Percentiles rank a stretch among this genome's conserved stretches.
Conservation (phyloP, 257 asterid species). For the Haberlea rhodopensis region DNA sequence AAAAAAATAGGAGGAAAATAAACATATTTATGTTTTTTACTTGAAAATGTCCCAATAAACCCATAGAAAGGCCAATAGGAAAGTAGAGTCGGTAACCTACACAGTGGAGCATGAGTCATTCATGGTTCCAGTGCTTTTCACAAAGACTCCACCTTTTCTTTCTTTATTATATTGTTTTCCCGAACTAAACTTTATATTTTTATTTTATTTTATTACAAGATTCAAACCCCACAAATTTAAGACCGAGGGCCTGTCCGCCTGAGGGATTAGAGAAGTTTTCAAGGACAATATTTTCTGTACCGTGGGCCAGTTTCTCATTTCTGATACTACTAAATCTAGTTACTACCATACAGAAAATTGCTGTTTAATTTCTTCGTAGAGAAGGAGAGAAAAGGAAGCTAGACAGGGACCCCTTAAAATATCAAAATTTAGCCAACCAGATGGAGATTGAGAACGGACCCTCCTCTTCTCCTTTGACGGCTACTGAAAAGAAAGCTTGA, state of each 20-base stretch:
- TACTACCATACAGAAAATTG: too few species aligned
- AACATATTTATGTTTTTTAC: too few species aligned
- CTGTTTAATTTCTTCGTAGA: not conserved
- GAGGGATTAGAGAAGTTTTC: too few species aligned
- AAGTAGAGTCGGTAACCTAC: not conserved
- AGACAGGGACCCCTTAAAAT: not conserved
- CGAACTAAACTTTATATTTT: too few species aligned
- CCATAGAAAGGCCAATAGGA: not conserved
- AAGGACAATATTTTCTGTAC: not conserved
- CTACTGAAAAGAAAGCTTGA: not conserved
- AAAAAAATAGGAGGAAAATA: too few species aligned
- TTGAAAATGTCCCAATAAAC: too few species aligned
- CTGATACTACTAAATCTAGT: not conserved
- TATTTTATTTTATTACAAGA: too few species aligned
- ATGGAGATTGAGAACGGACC: not conserved
- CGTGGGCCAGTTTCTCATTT: not conserved
- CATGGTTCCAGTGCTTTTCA: not conserved
- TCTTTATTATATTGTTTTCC: too few species aligned
- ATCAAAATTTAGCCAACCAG: not conserved
- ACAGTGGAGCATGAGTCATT: not conserved
- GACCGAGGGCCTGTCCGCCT: too few species aligned
- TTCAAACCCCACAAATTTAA: too few species aligned
- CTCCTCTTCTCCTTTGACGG: not conserved
- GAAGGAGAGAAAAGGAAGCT: not conserved
- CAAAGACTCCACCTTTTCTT: too few species aligned